Base-by-base conservation (phyloP, 306 rosid species). In the Trifolium fragiferum region DNA sequence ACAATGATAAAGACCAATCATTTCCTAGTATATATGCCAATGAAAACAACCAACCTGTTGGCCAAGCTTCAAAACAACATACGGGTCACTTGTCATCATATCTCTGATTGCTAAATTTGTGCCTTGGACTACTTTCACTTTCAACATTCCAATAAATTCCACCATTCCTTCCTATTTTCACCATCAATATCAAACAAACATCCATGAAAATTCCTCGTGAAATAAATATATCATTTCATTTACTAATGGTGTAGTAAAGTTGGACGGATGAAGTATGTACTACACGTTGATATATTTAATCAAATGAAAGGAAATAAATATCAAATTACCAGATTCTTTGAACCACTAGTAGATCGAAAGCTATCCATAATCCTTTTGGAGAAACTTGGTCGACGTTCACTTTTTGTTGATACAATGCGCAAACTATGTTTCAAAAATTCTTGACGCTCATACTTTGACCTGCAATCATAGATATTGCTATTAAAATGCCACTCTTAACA, bases 71-170 rank as follows among this genome's bases (percentile, higher is more conserved):
- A 94, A 85, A 82, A 94, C 27, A 57, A 94, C 97, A 73, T 94
- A 94, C 21, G 99, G 99, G 80, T 94, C 99, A 30, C 99, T 94
- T 23, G 97, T 62, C 95, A 86, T 86, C 92, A 94, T 92, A 80
- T 94, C 99, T 82, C 99, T 86, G 58, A 94, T 72, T 23, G 99
- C 99, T 86, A 94, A 86, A 84, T 90, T 74, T 37, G 89, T 90
- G 73, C 99, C 99, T 82, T 84, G 92, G 47, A 88, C 73, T 79
- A 94, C 96, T 86, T 86, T 94, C 73, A 92, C 95, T 85, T 90
- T 92, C 85, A 94, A 84, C 79, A 81, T 76, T 80, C 99, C 99
- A 61, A 92, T 79, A 78, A 84, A 90, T 70, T 92, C 96, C 33
- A 79, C 89, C 96, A 85, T 81, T 74, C 89, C 96, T 70, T 85